Conservation (phyloP, 805 yeast species). For the Zygotorulaspora chibaensis region DNA sequence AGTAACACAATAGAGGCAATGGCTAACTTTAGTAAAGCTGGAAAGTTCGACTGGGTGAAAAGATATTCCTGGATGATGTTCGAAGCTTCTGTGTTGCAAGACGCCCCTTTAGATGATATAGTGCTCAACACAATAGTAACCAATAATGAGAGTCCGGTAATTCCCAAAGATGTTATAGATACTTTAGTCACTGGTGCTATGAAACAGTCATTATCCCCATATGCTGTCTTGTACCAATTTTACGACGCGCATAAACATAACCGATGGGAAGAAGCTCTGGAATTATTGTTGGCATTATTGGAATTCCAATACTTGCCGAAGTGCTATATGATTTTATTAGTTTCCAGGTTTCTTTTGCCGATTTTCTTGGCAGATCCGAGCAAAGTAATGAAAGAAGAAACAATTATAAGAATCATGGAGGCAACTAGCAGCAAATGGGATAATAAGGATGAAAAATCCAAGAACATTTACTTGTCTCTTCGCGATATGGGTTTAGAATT, state of each 20-base stretch:
- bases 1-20: constrained; percentile 61
- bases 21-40: constrained; percentile 59
- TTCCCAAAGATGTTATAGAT: constrained; percentile 29
- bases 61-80: constrained; percentile 56
- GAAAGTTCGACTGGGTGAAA: constrained; percentile 49
- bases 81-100: constrained; percentile 52
- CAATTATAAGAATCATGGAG: constrained; percentile 23
- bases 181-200: constrained; percentile 49
- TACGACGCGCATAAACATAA: constrained; percentile 35
- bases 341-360: constrained; percentile 29
- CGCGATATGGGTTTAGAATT: constrained; percentile 10
- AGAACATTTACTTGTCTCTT: constrained; percentile 17
- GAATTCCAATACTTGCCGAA: constrained; percentile 30
- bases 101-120: constrained; percentile 52
- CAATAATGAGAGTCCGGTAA: constrained; percentile 15
- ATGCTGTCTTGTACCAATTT: constrained; percentile 56
- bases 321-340: constrained; percentile 25
- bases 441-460: constrained; percentile 16
- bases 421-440: constrained; percentile 25
- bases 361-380: constrained; percentile 22
- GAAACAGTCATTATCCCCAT: constrained; percentile 67
- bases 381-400: constrained; percentile 20
- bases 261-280: constrained; percentile 23
- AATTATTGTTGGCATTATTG: constrained; percentile 22
- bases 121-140: constrained; percentile 48